A percentile compares a stretch with the other conserved stretches of the same genome.
These are phyloP conservation scores for Acidomyces sp. DNA, from an alignment of 495 filamentous ascomycete species.

Conservation along the genomic window DNA sequence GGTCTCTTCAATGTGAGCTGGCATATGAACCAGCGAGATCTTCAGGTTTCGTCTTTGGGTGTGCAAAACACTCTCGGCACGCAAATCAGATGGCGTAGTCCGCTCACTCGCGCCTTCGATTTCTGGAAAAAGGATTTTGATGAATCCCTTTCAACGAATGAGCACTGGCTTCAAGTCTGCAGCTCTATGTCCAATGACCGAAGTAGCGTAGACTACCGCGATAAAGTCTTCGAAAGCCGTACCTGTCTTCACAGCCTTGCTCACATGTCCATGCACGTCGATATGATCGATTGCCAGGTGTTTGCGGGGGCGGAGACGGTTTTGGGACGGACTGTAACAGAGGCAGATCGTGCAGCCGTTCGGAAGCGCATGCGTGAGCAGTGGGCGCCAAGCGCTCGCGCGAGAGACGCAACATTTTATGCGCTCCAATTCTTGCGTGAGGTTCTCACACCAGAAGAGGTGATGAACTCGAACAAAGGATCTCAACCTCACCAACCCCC, in stretches of 20 bases:
- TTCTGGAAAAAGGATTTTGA: slow-evolving; percentile 94
- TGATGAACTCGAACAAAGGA: slow-evolving; percentile 3
- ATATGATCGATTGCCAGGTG: slow-evolving; percentile 94
- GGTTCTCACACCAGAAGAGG: slow-evolving; percentile 50
- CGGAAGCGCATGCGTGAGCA: slow-evolving; percentile 72
- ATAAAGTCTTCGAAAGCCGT: slow-evolving; percentile 71
- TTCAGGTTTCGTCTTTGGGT: slow-evolving; percentile 82
- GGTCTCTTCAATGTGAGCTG: slow-evolving; percentile 86
- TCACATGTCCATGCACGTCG: slow-evolving; percentile 97
- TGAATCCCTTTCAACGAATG: slow-evolving; percentile 48
- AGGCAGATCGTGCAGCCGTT: slow-evolving; percentile 65
- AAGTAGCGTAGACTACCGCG: slow-evolving; percentile 38
- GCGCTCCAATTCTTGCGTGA: slow-evolving; percentile 75
- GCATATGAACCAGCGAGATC: slow-evolving; percentile 95
- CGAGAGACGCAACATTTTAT: slow-evolving; percentile 87
- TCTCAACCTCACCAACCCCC: slow-evolving; percentile 12
- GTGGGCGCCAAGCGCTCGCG: slow-evolving; percentile 87
- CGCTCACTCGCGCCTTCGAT: slow-evolving; percentile 81
- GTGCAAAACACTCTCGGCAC: slow-evolving; percentile 68
- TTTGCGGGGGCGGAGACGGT: slow-evolving; percentile 77
- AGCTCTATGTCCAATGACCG: slow-evolving; percentile 26
- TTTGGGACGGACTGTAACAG: slow-evolving; percentile 72
- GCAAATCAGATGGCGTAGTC: slow-evolving; percentile 82
- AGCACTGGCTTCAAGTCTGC: slow-evolving; percentile 9
- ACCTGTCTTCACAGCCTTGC: slow-evolving; percentile 86